Base-by-base conservation (phyloP, 495 filamentous ascomycete genomes). In the Lichenothelia convexa region DNA sequence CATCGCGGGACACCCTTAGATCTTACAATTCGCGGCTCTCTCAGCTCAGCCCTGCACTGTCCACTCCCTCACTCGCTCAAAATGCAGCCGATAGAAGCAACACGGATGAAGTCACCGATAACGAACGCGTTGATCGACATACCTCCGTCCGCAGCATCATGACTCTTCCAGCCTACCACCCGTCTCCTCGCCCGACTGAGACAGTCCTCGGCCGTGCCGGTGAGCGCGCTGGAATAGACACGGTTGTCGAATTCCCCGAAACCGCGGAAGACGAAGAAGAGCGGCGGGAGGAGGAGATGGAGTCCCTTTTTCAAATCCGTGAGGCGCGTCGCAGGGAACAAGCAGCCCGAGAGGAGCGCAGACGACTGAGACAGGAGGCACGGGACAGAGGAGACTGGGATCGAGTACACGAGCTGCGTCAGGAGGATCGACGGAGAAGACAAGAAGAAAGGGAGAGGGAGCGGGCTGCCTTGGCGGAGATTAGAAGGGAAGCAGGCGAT, bases 271-370 rank as follows among this genome's bases (percentile, higher is more conserved):
- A 86, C 32, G 72, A 89, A 46, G 89, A 97, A 48, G 55, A 53
- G 2, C 62, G 84, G 23, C 67, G 89, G n/a, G 86, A 95, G 38
- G 73, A 80, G 21, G 78, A 95, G 48, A 95, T 95, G 89, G 79
- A 86, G 31, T 67, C 80, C 5, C 54, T 95, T 18, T 97, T 92
- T 56, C 81, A 92, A 49, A 80, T 95, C 31, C 80, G 89, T 18
- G 54, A 78, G 3, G 72, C 81, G 13, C 71, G 89, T 30, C 73
- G 86, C 22, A 63, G 66, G 27, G 80, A 93, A 52, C 63, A 71
- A 21, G 70, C 71, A 4, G 84, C 84, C 34, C 73, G 85, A 4
- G 81, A 93, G 38, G 69, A 77, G 37, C 67, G 81, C 21, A 61
- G 77, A 24, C 66, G 67, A 35, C 56, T 69, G 42, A 57, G 78